These are phyloP conservation scores for Cyathus striatus DNA, from an alignment of 768 basidiomycete species.

Conservation along the genomic window DNA sequence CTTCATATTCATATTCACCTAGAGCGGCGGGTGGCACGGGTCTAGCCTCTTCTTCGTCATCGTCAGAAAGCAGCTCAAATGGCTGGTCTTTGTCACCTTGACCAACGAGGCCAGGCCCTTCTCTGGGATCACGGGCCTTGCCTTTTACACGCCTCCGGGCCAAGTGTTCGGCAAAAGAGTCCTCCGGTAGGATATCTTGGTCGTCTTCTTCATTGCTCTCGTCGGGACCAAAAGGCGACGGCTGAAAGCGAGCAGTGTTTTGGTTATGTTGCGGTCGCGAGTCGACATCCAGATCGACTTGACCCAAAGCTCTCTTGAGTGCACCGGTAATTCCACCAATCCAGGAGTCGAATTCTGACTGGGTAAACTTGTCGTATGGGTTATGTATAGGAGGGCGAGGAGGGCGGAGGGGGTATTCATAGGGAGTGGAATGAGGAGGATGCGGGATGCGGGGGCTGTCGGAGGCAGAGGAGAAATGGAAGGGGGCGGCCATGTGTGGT, in stretches of 20 bases:
- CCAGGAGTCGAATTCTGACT: slow-evolving; percentile 67
- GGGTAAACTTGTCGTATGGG: slow-evolving; percentile 70
- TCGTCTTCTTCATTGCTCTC: slow-evolving; percentile 18
- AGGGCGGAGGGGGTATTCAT: slow-evolving; percentile 9
- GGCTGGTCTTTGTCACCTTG: slow-evolving; percentile 31
- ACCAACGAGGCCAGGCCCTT: slow-evolving; percentile 49
- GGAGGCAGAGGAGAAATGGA: slow-evolving; percentile 6
- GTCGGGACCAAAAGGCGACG: slow-evolving; percentile 2
- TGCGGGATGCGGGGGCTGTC: slow-evolving; percentile 4
- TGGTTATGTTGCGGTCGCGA: slow-evolving; percentile 4
- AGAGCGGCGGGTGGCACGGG: neutral
- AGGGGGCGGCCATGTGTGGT: slow-evolving; percentile 4
- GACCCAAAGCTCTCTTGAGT: slow-evolving; percentile 53
- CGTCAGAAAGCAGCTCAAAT: slow-evolving; percentile 34
- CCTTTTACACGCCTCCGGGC: slow-evolving; percentile 47
- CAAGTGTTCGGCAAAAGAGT: slow-evolving; percentile 51
- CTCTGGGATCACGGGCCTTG: slow-evolving; percentile 57
- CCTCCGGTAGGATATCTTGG: slow-evolving; percentile 33
- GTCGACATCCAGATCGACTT: slow-evolving; percentile 27
- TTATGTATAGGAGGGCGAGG: slow-evolving; percentile 54
- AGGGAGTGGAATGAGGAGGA: slow-evolving; percentile 17
- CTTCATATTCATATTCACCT: slow-evolving; percentile 10
- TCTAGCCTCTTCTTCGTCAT: slow-evolving; percentile 12
- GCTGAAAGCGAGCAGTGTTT: slow-evolving; percentile 11
- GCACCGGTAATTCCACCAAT: slow-evolving; percentile 58